Evolutionary conservation across 139 green algal species (phyloP), one percentile per base, ranked within the genome.

Genomic region (Diplosphaera chodatii): DNA sequence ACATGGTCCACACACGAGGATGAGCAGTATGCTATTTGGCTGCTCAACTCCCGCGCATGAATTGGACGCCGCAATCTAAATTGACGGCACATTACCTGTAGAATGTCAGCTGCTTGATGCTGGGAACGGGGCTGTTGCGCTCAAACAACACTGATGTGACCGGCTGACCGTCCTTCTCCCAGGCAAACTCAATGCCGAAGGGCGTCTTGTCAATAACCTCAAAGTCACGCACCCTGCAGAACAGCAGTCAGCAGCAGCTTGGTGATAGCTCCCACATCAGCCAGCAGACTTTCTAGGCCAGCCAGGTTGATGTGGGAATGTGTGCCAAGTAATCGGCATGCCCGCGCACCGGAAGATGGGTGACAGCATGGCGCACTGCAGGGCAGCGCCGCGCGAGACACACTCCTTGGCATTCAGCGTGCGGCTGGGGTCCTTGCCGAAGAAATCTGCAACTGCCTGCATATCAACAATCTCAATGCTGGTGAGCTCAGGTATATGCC

Each of bases 351-450:
- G 89, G 87, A 99, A 98, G 40, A 92, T 86, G 73, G 96, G 96
- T 55, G 82, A 94, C 48, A 99, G 90, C 95, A 99, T 99, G 66
- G 96, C 96, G 79, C 92, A 97, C 82, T 98, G 92, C 76, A 99
- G 86, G 28, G 96, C 96, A 59, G 87, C 94, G 10, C 96, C 96
- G 3, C 93, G 75, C 30, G 86, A 85, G 32, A 98, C 90, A 63
- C 83, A 94, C 84, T 99, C 96, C 78, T 95, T 97, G 68, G 89
- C 86, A 77, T 99, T 97, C 71, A 99, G 83, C 1, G 94, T 99
- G 65, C 96, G 82, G 73, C 71, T 84, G 66, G 88, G 85, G 33
- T 89, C 74, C 72, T 85, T 82, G n/a, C 76, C 67, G 78, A 94
- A 93, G 67, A 91, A 79, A 4, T 76, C 63, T 32, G 76, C 67